Evolutionary conservation across 116 monocot genomes (phyloP).

Genomic region (Trichopus zeylanicus): DNA sequence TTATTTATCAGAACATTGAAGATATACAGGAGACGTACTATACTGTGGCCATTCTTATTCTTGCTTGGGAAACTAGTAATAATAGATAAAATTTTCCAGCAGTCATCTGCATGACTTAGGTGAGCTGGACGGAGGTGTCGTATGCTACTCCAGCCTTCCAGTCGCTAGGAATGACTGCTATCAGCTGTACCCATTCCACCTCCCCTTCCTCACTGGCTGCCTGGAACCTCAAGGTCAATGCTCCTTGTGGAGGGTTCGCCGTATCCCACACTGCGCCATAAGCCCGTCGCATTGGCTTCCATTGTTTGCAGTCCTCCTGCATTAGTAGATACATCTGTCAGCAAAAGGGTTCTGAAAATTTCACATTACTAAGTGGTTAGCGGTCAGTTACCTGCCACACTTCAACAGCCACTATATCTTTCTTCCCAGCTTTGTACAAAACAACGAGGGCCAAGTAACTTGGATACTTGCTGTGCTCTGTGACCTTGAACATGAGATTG

Average conservation of each 20-base stretch:
- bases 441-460: slow-evolving; percentile 27
- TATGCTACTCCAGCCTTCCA: slow-evolving; percentile 23
- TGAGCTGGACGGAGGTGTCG: slow-evolving; percentile 17
- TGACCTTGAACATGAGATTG: slow-evolving; percentile 35
- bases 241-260: slow-evolving; percentile 17
- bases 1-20: too few species aligned
- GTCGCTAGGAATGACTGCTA: slow-evolving; percentile 7
- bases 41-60: too few species aligned
- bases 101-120: background rate
- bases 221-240: slow-evolving; percentile 9
- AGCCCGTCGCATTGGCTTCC: slow-evolving; percentile 15
- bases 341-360: background rate
- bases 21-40: too few species aligned
- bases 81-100: background rate
- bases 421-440: slow-evolving; percentile 27
- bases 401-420: slow-evolving; percentile 21
- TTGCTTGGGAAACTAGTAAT: too few species aligned
- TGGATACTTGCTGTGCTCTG: slow-evolving; percentile 31
- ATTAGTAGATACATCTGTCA: background rate
- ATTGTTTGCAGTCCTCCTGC: slow-evolving; percentile 20
- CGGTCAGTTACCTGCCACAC: slow-evolving; percentile 19
- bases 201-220: background rate
- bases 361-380: too few species aligned
- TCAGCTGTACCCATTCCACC: slow-evolving; percentile 7
- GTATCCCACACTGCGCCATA: slow-evolving; percentile 21